These are phyloP conservation scores for Stephanodiscus minutulus DNA, from an alignment of 108 stramenopile species.

Conservation along the genomic window DNA sequence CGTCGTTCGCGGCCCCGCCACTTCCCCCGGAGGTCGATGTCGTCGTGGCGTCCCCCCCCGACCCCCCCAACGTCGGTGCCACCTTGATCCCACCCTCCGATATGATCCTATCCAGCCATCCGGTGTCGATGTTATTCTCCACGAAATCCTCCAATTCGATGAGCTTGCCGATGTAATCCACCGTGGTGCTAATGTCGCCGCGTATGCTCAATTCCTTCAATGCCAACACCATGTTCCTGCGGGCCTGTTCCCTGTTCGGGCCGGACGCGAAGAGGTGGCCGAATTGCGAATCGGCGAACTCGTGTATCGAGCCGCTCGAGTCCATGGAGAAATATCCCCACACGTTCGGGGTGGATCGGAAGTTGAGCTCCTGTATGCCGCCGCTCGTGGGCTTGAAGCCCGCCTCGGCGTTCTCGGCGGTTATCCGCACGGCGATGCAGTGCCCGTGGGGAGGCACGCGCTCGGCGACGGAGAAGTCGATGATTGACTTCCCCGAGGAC, in stretches of 20 bases:
- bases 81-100: constrained; percentile 56
- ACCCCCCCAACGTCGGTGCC: constrained; percentile 3
- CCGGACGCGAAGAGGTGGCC: constrained; percentile 99
- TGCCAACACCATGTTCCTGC: constrained; percentile 95
- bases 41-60: neutral
- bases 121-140: constrained; percentile 95
- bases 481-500: constrained; percentile 47
- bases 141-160: constrained; percentile 95
- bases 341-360: constrained; percentile 96
- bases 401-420: constrained; percentile 98
- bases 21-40: neutral
- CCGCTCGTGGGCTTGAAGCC: constrained; percentile 99
- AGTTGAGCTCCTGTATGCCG: constrained; percentile 96
- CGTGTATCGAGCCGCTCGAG: constrained; percentile 96
- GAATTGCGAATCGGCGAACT: constrained; percentile 99
- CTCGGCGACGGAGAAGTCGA: constrained; percentile 73
- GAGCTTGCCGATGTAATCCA: constrained; percentile 97
- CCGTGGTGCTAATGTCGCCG: constrained; percentile 98
- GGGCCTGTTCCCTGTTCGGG: constrained; percentile 90
- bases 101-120: constrained; percentile 98
- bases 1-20: constrained; percentile 41
- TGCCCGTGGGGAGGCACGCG: constrained; percentile 80
- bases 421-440: constrained; percentile 98
- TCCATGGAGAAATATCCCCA: constrained; percentile 99
- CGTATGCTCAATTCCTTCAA: constrained; percentile 98